Evolutionary conservation across 306 rosid species (phyloP).

Genomic region (Calophaca sinica): DNA sequence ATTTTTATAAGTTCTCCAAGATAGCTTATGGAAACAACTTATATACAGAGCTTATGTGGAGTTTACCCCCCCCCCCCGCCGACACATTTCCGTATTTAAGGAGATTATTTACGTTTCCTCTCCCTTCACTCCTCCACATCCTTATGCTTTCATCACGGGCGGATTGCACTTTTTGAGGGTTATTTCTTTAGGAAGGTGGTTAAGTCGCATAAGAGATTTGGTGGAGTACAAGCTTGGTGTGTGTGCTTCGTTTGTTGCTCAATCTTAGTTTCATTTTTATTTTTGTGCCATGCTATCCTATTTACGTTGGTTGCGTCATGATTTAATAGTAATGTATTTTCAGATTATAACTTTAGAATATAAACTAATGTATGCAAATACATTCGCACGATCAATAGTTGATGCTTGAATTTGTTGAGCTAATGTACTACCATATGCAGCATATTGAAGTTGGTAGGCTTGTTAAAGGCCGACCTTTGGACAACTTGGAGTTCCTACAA

Average conservation of each 20-base stretch:
- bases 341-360: slow-evolving; percentile 16
- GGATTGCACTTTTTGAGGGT: background rate
- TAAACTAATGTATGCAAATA: slow-evolving; percentile 16
- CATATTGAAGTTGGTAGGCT: slow-evolving; percentile 96
- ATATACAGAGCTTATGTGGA: background rate
- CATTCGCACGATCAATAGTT: background rate
- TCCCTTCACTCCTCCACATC: slow-evolving; percentile 3
- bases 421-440: slow-evolving; percentile 54
- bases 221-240: slow-evolving; percentile 32
- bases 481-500: slow-evolving; percentile 96
- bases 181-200: slow-evolving; percentile 20
- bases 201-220: slow-evolving; percentile 11
- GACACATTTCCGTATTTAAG: background rate
- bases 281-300: slow-evolving; percentile 21
- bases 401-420: slow-evolving; percentile 38
- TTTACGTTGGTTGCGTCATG: slow-evolving; percentile 19
- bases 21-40: background rate
- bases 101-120: background rate
- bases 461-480: slow-evolving; percentile 95
- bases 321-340: slow-evolving; percentile 24
- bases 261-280: slow-evolving; percentile 14
- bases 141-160: background rate
- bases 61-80: background rate
- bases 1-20: background rate
- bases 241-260: slow-evolving; percentile 9